Evolutionary conservation across 2,329 filamentous ascomycete genomes (phyloP).

Genomic region (Monosporascus sp.): DNA sequence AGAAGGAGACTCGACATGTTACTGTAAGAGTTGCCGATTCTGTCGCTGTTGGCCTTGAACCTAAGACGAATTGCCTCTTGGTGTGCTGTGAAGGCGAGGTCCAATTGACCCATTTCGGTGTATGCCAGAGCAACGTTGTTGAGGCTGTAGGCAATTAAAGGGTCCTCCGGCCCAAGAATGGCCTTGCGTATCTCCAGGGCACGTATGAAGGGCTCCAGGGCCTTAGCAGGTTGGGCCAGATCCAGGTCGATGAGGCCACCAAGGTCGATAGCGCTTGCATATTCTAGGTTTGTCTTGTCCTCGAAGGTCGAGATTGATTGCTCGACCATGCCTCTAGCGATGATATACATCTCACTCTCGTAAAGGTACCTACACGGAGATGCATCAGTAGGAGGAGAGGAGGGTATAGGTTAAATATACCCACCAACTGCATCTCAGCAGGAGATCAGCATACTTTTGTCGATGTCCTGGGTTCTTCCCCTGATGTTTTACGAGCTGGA

Average conservation of each 20-base stretch:
- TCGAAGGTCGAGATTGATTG: conserved; percentile 18
- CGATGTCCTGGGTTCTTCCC: conserved; percentile 4
- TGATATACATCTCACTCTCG: conserved; percentile 22
- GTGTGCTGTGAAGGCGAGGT: conserved; percentile 21
- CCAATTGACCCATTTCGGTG: conserved; percentile 26
- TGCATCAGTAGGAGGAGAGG: not conserved
- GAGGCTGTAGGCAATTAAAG: conserved; percentile 24
- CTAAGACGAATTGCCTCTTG: conserved; percentile 26
- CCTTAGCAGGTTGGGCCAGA: conserved; percentile 15
- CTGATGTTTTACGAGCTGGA: conserved; percentile 13
- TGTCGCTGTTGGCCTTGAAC: conserved; percentile 21
- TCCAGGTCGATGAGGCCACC: conserved; percentile 27
- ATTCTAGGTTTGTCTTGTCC: conserved; percentile 17
- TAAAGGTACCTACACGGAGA: conserved; percentile 25
- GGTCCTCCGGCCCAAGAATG: conserved; percentile 15
- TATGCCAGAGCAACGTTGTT: conserved; percentile 28
- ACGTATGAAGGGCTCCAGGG: conserved; percentile 16
- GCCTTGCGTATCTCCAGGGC: conserved; percentile 19
- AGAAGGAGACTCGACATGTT: conserved; percentile 31
- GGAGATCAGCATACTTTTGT: conserved; percentile 17
- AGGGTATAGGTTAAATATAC: not conserved
- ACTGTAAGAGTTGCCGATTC: conserved; percentile 33
- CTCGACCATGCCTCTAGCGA: conserved; percentile 17
- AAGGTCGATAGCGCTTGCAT: conserved; percentile 25
- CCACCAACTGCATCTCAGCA: conserved; percentile 21